A percentile compares a stretch with the other conserved stretches of the same genome.
Evolutionary conservation across 1,284 basidiomycete species (phyloP).

Genomic region (Ustilago xerochloae): DNA sequence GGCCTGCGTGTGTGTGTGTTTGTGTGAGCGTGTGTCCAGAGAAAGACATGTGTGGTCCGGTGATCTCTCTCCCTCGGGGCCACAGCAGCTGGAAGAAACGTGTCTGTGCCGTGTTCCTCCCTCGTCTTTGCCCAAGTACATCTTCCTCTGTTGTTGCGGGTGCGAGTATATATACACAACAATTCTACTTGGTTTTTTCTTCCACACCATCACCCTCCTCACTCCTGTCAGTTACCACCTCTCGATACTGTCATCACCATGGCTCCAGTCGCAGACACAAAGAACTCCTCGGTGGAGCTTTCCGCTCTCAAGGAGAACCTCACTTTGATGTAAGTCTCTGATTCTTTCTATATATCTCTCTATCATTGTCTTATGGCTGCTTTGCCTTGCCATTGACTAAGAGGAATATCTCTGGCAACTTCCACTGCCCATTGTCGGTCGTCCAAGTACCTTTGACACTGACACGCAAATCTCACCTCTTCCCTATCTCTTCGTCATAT

Average conservation of each 20-base stretch:
- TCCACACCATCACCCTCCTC: background rate
- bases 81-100: constrained; percentile 13
- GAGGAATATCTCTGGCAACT: background rate
- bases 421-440: background rate
- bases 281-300: constrained; percentile 32
- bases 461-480: background rate
- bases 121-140: too few relatives aligned
- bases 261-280: constrained; percentile 45
- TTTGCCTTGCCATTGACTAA: too few relatives aligned
- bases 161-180: constrained; percentile 15
- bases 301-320: constrained; percentile 56
- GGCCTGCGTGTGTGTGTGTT: constrained; percentile 9
- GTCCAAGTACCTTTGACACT: background rate
- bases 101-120: background rate
- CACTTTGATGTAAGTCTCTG: constrained; percentile 50
- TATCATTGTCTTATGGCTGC: too few relatives aligned
- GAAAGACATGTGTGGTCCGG: constrained; percentile 10
- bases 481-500: background rate
- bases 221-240: background rate
- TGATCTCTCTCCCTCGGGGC: constrained; percentile 13
- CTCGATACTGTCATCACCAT: constrained; percentile 10
- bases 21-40: too few relatives aligned
- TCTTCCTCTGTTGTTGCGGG: background rate
- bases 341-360: too few relatives aligned
- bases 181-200: background rate